Conservation (phyloP, 345 rosid species). For the Citrus hindsii region DNA sequence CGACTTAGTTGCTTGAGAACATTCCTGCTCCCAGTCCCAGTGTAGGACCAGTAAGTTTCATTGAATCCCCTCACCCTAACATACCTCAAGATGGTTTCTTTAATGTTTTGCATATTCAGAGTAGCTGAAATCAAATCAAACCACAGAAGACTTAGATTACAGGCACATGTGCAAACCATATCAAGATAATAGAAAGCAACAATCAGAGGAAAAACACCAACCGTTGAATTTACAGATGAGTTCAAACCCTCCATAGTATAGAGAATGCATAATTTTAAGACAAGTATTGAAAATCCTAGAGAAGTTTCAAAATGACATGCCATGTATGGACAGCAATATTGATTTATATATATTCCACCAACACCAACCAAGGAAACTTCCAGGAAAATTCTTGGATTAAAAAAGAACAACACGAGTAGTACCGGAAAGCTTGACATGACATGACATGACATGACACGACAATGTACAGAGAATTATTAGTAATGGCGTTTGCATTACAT, state of each 20-base stretch:
- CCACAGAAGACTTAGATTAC: neutral
- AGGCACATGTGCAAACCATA: neutral
- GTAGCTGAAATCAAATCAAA: conserved; percentile 12
- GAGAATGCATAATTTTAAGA: neutral
- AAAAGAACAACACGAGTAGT: neutral
- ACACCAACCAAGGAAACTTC: conserved; percentile 1
- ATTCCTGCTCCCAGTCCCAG: conserved; percentile 14
- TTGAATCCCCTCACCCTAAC: conserved; percentile 34
- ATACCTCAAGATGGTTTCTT: conserved; percentile 43
- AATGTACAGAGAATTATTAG: neutral
- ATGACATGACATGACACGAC: neutral
- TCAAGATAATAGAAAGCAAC: neutral
- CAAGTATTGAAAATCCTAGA: neutral
- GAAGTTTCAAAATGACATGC: neutral
- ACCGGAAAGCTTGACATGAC: neutral
- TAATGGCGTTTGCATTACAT: no score
- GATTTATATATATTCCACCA: neutral
- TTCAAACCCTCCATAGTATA: neutral
- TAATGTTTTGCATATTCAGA: conserved; percentile 36
- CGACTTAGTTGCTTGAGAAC: conserved; percentile 20
- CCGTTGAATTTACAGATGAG: neutral
- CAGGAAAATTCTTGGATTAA: conserved; percentile 1
- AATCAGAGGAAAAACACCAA: neutral
- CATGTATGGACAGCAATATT: neutral
- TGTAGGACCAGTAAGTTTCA: neutral